These are phyloP conservation scores for Dictyostelium firmibasis DNA, from an alignment of 78 protist genomes.

Conservation along the genomic window DNA sequence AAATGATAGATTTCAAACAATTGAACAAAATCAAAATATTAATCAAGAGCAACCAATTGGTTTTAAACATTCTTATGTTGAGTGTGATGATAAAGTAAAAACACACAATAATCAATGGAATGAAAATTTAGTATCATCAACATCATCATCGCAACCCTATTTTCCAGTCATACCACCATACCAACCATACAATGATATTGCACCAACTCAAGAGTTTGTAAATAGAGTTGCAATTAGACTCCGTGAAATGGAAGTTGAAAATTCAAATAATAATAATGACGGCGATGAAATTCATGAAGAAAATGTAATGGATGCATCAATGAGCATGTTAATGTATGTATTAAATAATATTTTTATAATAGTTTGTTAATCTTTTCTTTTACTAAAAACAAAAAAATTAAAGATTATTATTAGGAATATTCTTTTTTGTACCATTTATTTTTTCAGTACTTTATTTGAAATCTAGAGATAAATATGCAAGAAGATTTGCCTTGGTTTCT, in stretches of 20 bases:
- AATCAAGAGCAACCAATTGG: neutral
- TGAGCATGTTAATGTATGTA: neutral
- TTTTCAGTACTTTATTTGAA: neutral
- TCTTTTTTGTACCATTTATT: neutral
- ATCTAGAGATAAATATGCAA: conserved; percentile 4
- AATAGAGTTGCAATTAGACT: neutral
- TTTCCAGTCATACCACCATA: neutral
- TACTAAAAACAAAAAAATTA: neutral
- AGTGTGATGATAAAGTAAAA: neutral
- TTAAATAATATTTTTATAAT: too few relatives aligned
- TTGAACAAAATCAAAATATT: neutral
- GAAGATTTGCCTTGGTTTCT: neutral
- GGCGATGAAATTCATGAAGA: neutral
- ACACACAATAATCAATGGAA: neutral
- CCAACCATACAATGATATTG: neutral
- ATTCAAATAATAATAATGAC: neutral
- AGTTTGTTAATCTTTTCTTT: too few relatives aligned
- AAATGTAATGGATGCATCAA: neutral
- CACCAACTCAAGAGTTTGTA: neutral
- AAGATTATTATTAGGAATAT: neutral
- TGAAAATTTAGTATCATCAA: too few relatives aligned
- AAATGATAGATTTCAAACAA: neutral
- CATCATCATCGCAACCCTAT: neutral
- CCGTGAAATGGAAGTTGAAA: neutral
- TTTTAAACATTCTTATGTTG: neutral